Evolutionary conservation across 768 basidiomycete species (phyloP), one percentile per base, ranked within the genome.

Genomic region (Tylopilus vinaceipallidus): DNA sequence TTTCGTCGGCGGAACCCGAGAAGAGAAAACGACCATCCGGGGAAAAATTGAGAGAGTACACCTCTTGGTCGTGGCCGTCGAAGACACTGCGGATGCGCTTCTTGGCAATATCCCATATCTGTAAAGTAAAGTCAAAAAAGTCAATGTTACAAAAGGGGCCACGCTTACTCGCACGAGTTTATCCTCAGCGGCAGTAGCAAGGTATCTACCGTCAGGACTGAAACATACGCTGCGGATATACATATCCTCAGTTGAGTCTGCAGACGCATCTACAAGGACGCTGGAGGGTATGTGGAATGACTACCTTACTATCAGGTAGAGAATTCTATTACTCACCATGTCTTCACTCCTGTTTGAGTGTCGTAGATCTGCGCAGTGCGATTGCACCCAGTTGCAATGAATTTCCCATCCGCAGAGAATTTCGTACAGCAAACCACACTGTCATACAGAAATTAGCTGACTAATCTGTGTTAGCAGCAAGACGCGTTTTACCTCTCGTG

Each of bases 321-420:
- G 16, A 8, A 49, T 3, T 32, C 49, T 36, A 44, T 55, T 30
- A 66, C 83, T 47, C 56, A 93, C 94, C 88, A 93, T 26, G 86
- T 86, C 71, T 91, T 92, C 1, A 63, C 66, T 7, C 95, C 95
- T 0, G 89, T 87, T 71, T 88, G 88, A 23, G 88, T 88, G 64
- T 98, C 92, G 66, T 90, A 98, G 49, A 98, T 94, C 68, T 97
- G 94, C n/a, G 94, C 92, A 0, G 92, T 91, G 35, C 91, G 79
- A 71, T 98, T 98, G 71, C 95, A 98, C 12, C 95, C 95, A 4
- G 95, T 98, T 26, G 95, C 95, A 27, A 98, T 80, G 53, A 77
- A 84, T 67, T 90, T 92, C 23, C 95, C 92, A 68, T 98, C 94
- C 12, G 91, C 89, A 43, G 92, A 95, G 72, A 97, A 95, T 51